Evolutionary conservation across 2,329 filamentous ascomycete genomes (phyloP), one percentile per base, ranked within the genome.

Genomic region (Cladosporium sp.): DNA sequence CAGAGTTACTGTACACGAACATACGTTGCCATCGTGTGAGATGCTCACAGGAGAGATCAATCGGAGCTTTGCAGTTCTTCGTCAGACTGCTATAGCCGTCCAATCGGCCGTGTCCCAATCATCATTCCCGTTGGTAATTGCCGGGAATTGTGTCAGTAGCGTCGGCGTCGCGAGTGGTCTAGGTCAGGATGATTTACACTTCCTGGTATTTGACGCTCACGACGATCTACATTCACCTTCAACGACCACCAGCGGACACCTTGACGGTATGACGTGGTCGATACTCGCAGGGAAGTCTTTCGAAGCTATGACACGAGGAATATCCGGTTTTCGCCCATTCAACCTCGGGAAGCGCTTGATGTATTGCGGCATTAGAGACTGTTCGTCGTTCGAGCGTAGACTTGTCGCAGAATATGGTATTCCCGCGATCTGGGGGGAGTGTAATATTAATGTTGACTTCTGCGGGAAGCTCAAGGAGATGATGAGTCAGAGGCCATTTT

Each of bases 31-130:
- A 12, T 28, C 28, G 2, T 40, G 47, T 12, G 53, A 56, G 22
- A 9, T 36, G 9, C 37, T 36, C 28, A 28, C 36, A 28, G 53
- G 53, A 20, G 53, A 56, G 17, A 56, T 56, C 12, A 42, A 42
- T 8, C 53, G 53, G n/a, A 48, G 40, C 40, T 56, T 56, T 28
- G 53, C 19, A 22, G n/a, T 56, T 7, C 53, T 56, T 13, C n/a
- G 25, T 8, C 53, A 22, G n/a, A 48, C 17, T 8, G 47, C 53
- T 3, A n/a, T 22, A 9, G 25, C 53, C 0, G 40, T 56, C 15
- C 15, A n/a, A 9, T 17, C 4, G 7, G 52, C 39, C 6, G 24
- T 35, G 10, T 20, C n/a, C 24, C 17, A 24, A n/a, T 15, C 28
- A 9, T 56, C 53, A 8, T 56, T 56, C 42, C 53, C 53, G 6